Evolutionary conservation across 176 grass and related monocot genomes (phyloP).

Genomic region (maize (Zea mays)): DNA sequence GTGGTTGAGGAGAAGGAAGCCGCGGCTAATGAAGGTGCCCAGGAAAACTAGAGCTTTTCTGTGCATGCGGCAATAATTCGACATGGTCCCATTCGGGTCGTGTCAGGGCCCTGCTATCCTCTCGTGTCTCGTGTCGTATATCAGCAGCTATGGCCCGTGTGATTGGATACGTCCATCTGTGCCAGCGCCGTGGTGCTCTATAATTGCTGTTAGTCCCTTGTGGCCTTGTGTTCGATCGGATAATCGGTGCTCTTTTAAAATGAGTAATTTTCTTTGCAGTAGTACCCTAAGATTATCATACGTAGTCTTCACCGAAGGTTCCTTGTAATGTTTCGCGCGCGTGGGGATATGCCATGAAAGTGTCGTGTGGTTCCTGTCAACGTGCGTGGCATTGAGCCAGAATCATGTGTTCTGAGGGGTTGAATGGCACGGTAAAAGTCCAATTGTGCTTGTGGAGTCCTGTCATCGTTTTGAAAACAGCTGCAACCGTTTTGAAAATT

Average conservation of each 20-base stretch:
- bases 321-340: background rate
- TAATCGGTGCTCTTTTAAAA: background rate
- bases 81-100: background rate
- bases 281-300: background rate
- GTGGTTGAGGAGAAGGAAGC: conserved; percentile 36
- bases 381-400: background rate
- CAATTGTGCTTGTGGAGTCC: background rate
- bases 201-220: background rate
- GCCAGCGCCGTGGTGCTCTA: conserved; percentile 7
- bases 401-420: conserved; percentile 2
- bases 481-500: background rate
- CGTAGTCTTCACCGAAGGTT: background rate
- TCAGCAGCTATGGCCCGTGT: conserved; percentile 8
- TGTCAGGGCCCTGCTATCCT: conserved; percentile 3
- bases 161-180: conserved; percentile 19
- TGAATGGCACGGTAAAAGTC: background rate
- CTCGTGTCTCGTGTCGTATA: background rate
- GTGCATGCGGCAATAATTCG: conserved; percentile 20
- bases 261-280: background rate
- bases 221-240: background rate
- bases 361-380: background rate
- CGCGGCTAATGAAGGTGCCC: background rate
- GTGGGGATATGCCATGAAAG: background rate
- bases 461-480: background rate
- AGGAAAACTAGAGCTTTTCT: conserved; percentile 40